Evolutionary conservation across 2,329 filamentous ascomycete species (phyloP).

Genomic region (Rhexocercosporidium sp.): DNA sequence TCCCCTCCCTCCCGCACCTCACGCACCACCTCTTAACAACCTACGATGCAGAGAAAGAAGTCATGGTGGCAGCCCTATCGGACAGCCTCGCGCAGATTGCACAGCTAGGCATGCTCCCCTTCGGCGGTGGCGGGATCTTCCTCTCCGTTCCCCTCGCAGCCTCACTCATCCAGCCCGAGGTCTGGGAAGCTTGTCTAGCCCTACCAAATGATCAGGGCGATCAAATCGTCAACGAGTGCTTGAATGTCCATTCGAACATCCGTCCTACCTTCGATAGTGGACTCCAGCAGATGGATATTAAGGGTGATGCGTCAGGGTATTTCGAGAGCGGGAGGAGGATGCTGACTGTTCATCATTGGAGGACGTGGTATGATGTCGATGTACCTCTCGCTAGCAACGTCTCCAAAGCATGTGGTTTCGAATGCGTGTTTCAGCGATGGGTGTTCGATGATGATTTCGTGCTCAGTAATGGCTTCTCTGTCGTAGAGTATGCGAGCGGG

Average conservation of each 20-base stretch:
- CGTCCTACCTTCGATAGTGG: slow-evolving; percentile 31
- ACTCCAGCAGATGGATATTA: slow-evolving; percentile 38
- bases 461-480: slow-evolving; percentile 49
- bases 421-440: slow-evolving; percentile 49
- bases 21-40: slow-evolving; percentile 28
- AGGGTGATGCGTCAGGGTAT: slow-evolving; percentile 33
- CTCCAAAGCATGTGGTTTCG: slow-evolving; percentile 32
- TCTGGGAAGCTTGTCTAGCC: slow-evolving; percentile 31
- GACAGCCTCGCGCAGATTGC: slow-evolving; percentile 34
- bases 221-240: slow-evolving; percentile 34
- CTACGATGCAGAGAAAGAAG: slow-evolving; percentile 28
- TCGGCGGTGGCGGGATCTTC: slow-evolving; percentile 39
- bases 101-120: slow-evolving; percentile 33
- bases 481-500: slow-evolving; percentile 33
- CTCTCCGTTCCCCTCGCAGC: slow-evolving; percentile 35
- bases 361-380: slow-evolving; percentile 34
- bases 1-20: slow-evolving; percentile 35
- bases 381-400: slow-evolving; percentile 26
- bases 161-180: slow-evolving; percentile 14
- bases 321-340: slow-evolving; percentile 35
- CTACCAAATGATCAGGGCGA: slow-evolving; percentile 32
- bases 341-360: slow-evolving; percentile 39
- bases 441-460: slow-evolving; percentile 48
- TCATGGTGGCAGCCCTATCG: slow-evolving; percentile 31
- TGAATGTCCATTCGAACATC: slow-evolving; percentile 27